Base-by-base conservation (phyloP, 2,329 filamentous ascomycete species). In the Clarireedia paspali region DNA sequence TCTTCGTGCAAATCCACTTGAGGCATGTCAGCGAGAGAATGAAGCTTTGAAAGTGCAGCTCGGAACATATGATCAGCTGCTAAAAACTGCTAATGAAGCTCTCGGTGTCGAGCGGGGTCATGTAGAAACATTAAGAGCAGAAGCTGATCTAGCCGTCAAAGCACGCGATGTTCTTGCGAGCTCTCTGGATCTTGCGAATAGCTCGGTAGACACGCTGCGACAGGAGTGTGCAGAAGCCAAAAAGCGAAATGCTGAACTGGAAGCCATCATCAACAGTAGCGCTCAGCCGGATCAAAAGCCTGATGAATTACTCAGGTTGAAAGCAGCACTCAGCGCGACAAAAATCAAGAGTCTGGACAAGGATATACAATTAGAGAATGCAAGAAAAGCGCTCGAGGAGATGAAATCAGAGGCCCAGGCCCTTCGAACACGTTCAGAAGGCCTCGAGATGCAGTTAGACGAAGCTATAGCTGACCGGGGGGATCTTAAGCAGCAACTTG, bases 11-110 rank as follows among this genome's bases (percentile, higher is more conserved):
- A 49, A 54, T 10, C 34, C 44, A 5, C 52, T 54, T 5, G 52
- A 54, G 15, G 52, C 52, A 20, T 54, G 52, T n/a, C 52, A 42
- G 17, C 24, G 45, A 17, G 52, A 54, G 40, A 54, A 49, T 42
- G 34, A 9, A 39, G 39, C 34, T 1, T 45, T 54, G n/a, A 45
- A 24, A n/a, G 39, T 23, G 6, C 17, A 26, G 20, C 34, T 48
- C 10, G 45, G 38, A n/a, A 48, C 45, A 5, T 40, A 48, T 4
- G 38, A 54, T 42, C 45, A 26, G 4, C 38, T 54, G 24, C 42
- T 54, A 5, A n/a, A 49, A 4, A 23, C 36, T 12, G 23, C 52
- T 17, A 49, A 40, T 20, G 45, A 40, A 20, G 45, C 47, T 9
- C 39, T 36, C 7, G 9, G 38, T 27, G 23, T 6, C 2, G 27